A percentile compares a stretch with the other conserved stretches of the same genome.
These are phyloP conservation scores for Saccharomycopsis sp. DNA, from an alignment of 805 yeast species.

Conservation along the genomic window DNA sequence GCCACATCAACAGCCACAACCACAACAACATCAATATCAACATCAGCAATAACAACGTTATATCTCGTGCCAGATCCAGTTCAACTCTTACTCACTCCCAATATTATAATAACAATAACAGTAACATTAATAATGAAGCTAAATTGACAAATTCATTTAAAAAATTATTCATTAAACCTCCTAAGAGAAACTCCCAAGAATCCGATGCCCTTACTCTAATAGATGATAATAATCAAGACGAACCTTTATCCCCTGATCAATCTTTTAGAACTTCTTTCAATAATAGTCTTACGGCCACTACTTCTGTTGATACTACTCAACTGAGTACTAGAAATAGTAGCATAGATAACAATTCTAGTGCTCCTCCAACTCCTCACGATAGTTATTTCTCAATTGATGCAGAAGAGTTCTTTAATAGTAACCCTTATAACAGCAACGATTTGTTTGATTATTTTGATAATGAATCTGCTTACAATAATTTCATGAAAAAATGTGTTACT, in stretches of 20 bases:
- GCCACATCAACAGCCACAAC: no score
- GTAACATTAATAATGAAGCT: no score
- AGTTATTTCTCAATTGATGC: neutral
- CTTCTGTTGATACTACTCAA: constrained; percentile 1
- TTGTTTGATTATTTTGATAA: constrained; percentile 1
- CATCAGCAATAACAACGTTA: no score
- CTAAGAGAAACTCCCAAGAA: neutral
- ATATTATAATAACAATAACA: no score
- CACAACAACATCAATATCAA: no score
- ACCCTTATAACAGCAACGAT: neutral
- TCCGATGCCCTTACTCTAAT: constrained; percentile 8
- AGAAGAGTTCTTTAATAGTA: constrained; percentile 3
- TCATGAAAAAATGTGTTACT: neutral
- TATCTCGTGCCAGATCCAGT: no score
- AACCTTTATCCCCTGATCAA: neutral
- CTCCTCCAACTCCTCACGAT: neutral
- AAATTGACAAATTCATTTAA: constrained; percentile 8
- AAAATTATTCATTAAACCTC: constrained; percentile 7
- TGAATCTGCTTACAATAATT: constrained; percentile 3
- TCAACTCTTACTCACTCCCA: no score
- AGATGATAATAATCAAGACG: constrained; percentile 5
- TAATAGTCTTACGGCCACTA: neutral
- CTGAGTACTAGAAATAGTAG: neutral
- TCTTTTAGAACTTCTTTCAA: constrained; percentile 8
- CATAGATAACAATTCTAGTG: neutral